phyloP scores from a whole-genome alignment of 129 eudicot genomes.

The Glebionis coronaria region DNA sequence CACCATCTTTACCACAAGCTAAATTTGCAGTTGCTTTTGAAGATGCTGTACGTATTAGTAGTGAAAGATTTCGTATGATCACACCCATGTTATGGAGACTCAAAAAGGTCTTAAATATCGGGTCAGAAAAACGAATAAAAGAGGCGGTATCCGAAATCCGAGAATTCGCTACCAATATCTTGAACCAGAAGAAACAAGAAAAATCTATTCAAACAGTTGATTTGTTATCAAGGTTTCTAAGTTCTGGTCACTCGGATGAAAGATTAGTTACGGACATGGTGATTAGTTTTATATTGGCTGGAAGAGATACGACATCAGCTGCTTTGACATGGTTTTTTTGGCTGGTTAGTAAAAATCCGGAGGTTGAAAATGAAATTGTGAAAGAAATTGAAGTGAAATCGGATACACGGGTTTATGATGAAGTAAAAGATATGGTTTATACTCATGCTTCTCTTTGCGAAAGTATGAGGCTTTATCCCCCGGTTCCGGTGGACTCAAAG shows the following conservation, averaged over 20 bases:
- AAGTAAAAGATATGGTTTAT: conserved; percentile 35
- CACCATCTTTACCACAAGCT: conserved; percentile 24
- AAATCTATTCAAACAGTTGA: conserved; percentile 13
- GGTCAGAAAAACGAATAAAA: conserved; percentile 23
- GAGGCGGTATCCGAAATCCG: conserved; percentile 22
- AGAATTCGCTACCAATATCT: conserved; percentile 19
- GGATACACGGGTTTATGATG: conserved; percentile 22
- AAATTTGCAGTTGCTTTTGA: conserved; percentile 33
- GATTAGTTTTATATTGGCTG: conserved; percentile 57
- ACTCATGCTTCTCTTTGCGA: conserved; percentile 32
- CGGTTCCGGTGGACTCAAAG: conserved; percentile 26
- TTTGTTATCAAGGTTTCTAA: conserved; percentile 28
- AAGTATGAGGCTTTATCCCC: conserved; percentile 32
- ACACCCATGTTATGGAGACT: conserved; percentile 53
- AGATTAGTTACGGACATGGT: conserved; percentile 47
- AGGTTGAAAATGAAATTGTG: conserved; percentile 17
- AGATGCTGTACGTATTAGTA: conserved; percentile 23
- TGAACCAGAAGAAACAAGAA: conserved; percentile 30
- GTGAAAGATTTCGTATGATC: conserved; percentile 17
- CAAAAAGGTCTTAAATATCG: conserved; percentile 23
- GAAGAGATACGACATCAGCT: conserved; percentile 35
- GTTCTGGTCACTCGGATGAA: conserved; percentile 52
- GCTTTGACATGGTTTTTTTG: conserved; percentile 33
- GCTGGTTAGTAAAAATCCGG: conserved; percentile 26
- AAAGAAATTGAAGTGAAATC: conserved; percentile 21